Evolutionary conservation across 2,329 filamentous ascomycete species (phyloP), one percentile per base, ranked within the genome.

Genomic region (Penicillium frequentans): DNA sequence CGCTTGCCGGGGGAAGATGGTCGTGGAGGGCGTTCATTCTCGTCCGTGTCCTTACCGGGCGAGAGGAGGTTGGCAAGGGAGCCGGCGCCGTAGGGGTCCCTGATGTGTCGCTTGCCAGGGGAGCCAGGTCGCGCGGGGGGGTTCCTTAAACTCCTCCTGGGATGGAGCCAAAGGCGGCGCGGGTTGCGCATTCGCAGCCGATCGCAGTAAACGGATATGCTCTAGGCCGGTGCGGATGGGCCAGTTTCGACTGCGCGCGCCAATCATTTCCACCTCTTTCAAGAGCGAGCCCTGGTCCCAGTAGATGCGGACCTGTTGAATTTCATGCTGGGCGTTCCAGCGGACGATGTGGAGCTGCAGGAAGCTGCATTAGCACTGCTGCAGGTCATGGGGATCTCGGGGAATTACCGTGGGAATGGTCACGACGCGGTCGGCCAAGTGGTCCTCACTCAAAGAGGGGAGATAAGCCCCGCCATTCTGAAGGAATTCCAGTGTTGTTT

Each of bases 201-300:
- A 81, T 62, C 84, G 81, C 67, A 96, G 90, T 68, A 96, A 79
- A 68, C 86, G 87, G 65, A 89, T 82, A 78, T 98, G 93, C 53
- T 96, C 92, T 68, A 86, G 86, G 71, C 88, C 90, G 72, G 96
- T 92, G 65, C 87, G 86, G 71, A 99, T 96, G 54, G 95, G 95
- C 95, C 95, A 99, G 77, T 95, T 96, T 73, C 89, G 90, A 55
- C 90, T 91, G 53, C 89, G 88, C 71, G 88, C 89, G 68, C 95
- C 93, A 75, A 99, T 98, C 55, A 97, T 87, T 61, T 97, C 93
- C 62, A 97, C 84, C 75, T 96, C 89, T 79, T 95, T 98, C 64
- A 99, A 84, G 42, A 99, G 84, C 53, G 91, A 89, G 59, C 88
- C 93, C 76, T 99, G 95, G 73, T 99, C 95, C 95, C 95, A 99